Evolutionary conservation across 805 yeast species (phyloP), one percentile per base, ranked within the genome.

Genomic region (Grigorovia transvaalensis): DNA sequence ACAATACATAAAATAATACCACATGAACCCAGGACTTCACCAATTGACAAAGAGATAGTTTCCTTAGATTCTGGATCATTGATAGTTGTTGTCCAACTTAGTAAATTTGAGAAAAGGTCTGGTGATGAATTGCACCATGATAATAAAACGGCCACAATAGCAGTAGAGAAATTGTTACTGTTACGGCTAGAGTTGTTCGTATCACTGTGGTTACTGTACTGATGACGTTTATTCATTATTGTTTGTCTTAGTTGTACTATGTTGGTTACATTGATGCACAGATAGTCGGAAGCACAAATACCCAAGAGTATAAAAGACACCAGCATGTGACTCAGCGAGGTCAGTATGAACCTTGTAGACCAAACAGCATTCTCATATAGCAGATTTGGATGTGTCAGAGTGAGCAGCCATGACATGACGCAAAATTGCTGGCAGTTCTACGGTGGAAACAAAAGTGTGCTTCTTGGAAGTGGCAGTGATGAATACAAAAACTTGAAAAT

Each of bases 121-220:
- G 72, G 72, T 1, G 72, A 64, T 3, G 70, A 67, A 45, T 68
- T 68, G 50, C 72, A 68, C 68, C 69, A 67, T 15, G 72, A 64
- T 47, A 68, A 50, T 42, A 68, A 47, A 13, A 68, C 59, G 1
- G 69, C 68, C 56, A 65, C 57, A 13, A 66, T 30, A 12, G 42
- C 15, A 12, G 42, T 38, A 6, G 42, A 38, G 8, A n/a, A 38
- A 38, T 38, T 38, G 17, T 9, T 33, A 8, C 8, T 33, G 15
- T 46, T 3, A 61, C 58, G 11, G 68, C 67, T 1, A 60, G 41
- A 11, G 49, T 45, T 4, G 45, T 45, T 9, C 18, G 35, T 2
- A 48, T 45, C 42, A 51, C 27, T 38, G 27, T 43, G 47, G 33
- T 44, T 4, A 42, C 20, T 23, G 20, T 46, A 20, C 20, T 46